Base-by-base conservation (phyloP, 495 filamentous ascomycete genomes). In the Penicillium cataractarum region DNA sequence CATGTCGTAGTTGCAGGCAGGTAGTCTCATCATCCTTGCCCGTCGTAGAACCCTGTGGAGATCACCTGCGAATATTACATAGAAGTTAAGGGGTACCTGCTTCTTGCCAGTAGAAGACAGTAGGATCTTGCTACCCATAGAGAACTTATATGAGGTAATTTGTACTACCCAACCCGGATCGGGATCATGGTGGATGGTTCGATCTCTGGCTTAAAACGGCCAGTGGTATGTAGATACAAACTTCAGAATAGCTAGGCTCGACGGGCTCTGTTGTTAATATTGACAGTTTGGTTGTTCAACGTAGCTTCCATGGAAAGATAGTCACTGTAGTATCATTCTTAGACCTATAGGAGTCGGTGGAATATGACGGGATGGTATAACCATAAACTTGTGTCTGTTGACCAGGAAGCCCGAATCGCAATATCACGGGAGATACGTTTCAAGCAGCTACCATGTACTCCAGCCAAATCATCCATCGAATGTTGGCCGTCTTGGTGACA, bases 311-410 rank as follows among this genome's bases (percentile, higher is more conserved):
- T 13, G 21, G 19, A 12, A 3, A n/a, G 19, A 24, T 49, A 13
- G 35, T n/a, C 56, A 52, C 9, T n/a, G 13, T 27, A 40, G 12
- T 13, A 3, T 24, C 8, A 1, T 31, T 3, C 2, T 7, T 22
- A 32, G 21, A n/a, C 69, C 67, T 72, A 67, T 72, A 27, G 67
- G 69, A 64, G 3, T 9, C 13, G 5, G 26, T 64, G 69, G 67
- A 72, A 63, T 54, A 39, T 1, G 6, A 35, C 35, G 37, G 19
- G 15, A 24, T 57, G 48, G 42, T 68, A 68, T 68, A 64, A 60
- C 58, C 55, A 55, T 57, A 50, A 55, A 19, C 3, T 26, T 26
- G 26, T 58, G 46, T 61, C 57, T 61, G 60, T 64, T 61, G 55
- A 57, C 44, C 50, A 52, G 12, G 35, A 54, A 33, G 63, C 6